Percentiles rank a stretch among this genome's conserved stretches.
Conservation (phyloP, 495 filamentous ascomycete species). For the Apiosordaria backusii region DNA sequence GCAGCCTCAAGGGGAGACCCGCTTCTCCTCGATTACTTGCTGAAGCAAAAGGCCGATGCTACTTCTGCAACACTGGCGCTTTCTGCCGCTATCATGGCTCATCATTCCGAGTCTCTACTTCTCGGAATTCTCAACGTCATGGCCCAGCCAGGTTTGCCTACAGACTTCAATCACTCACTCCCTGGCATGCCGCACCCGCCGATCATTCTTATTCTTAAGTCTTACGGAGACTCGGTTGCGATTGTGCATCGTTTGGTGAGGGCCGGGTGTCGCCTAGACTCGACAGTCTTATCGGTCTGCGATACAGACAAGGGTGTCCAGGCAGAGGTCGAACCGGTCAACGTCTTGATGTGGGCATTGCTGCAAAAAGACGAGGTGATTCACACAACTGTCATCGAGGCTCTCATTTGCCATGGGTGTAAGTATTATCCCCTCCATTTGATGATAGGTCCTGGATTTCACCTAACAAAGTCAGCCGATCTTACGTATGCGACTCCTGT, state of each 20-base stretch:
- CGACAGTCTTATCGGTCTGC: conserved; percentile 23
- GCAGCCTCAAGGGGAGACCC: conserved; percentile 38
- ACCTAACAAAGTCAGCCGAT: conserved; percentile 31
- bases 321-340: conserved; percentile 33
- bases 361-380: conserved; percentile 39
- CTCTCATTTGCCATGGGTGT: conserved; percentile 39
- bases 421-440: conserved; percentile 10
- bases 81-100: conserved; percentile 30
- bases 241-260: conserved; percentile 23
- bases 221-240: conserved; percentile 23
- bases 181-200: conserved; percentile 26
- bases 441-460: neutral
- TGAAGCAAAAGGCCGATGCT: conserved; percentile 32
- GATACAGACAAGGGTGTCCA: conserved; percentile 16
- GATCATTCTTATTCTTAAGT: conserved; percentile 28
- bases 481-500: conserved; percentile 36
- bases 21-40: conserved; percentile 32
- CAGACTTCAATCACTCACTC: conserved; percentile 23
- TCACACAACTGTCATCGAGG: conserved; percentile 31
- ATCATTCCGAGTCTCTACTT: conserved; percentile 20
- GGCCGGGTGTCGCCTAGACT: conserved; percentile 26
- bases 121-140: conserved; percentile 23
- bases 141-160: conserved; percentile 6
- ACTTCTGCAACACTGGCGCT: conserved; percentile 37
- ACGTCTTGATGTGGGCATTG: conserved; percentile 42